Conservation (phyloP, 805 yeast species). For the Nakazawaea peltata region DNA sequence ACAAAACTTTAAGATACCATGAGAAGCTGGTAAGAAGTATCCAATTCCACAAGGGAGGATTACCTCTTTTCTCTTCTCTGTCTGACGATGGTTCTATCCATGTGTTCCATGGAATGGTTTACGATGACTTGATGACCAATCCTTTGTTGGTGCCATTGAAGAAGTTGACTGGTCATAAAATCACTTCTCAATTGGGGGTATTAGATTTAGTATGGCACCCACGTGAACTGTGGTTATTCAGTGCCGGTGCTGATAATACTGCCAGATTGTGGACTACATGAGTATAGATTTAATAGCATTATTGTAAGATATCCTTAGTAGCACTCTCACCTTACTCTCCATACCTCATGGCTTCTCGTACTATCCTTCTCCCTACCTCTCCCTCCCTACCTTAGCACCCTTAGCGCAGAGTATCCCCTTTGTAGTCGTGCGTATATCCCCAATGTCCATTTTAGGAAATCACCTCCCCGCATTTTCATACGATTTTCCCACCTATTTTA, state of each 20-base stretch:
- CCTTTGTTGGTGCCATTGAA: constrained; percentile 94
- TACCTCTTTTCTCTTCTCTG: constrained; percentile 91
- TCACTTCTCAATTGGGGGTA: constrained; percentile 76
- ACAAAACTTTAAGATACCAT: constrained; percentile 92
- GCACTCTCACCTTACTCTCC: too few relatives aligned
- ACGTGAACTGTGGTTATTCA: constrained; percentile 94
- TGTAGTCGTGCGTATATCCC: too few relatives aligned
- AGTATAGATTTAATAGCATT: neutral
- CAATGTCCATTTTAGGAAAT: too few relatives aligned
- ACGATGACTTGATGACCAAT: constrained; percentile 91
- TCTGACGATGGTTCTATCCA: constrained; percentile 92
- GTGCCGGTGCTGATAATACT: constrained; percentile 94
- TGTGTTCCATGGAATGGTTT: constrained; percentile 94
- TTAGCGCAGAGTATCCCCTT: too few relatives aligned
- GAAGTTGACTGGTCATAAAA: constrained; percentile 85
- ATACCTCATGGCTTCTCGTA: too few relatives aligned
- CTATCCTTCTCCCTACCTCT: too few relatives aligned
- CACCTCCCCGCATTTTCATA: too few relatives aligned
- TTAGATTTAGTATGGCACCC: constrained; percentile 93
- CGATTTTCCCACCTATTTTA: too few relatives aligned
- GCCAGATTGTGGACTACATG: constrained; percentile 92
- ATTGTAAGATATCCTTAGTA: neutral
- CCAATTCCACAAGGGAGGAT: constrained; percentile 72
- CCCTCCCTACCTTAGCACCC: too few relatives aligned
- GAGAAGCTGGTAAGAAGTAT: constrained; percentile 89